Conservation (phyloP, 495 filamentous ascomycete species). For the Neurospora hispaniola region DNA sequence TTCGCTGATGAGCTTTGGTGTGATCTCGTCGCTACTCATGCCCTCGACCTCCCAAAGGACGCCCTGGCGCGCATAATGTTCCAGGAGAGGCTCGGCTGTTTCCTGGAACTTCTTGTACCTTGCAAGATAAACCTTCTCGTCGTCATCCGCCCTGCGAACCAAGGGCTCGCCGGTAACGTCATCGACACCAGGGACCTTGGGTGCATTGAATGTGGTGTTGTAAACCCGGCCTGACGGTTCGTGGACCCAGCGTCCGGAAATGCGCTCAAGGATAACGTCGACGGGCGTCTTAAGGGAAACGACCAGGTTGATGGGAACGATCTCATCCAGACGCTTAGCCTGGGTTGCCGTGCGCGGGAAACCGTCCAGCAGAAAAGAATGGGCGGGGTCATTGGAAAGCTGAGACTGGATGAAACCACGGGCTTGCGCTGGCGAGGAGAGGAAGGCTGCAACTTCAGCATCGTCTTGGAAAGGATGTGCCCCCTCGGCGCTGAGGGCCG, state of each 20-base stretch:
- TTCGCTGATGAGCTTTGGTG: slow-evolving; percentile 68
- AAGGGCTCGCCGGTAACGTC: slow-evolving; percentile 86
- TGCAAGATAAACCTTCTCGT: slow-evolving; percentile 70
- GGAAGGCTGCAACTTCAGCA: slow-evolving; percentile 26
- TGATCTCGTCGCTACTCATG: slow-evolving; percentile 87
- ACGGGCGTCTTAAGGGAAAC: slow-evolving; percentile 56
- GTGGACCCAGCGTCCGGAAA: slow-evolving; percentile 87
- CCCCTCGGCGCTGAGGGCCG: slow-evolving; percentile 15
- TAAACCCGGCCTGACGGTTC: slow-evolving; percentile 85
- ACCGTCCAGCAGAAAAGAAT: slow-evolving; percentile 91
- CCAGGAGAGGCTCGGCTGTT: slow-evolving; percentile 70
- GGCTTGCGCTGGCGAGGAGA: slow-evolving; percentile 29
- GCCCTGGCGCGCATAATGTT: slow-evolving; percentile 81
- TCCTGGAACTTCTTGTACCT: slow-evolving; percentile 77
- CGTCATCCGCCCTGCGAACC: slow-evolving; percentile 75
- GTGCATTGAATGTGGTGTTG: slow-evolving; percentile 85
- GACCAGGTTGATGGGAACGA: slow-evolving; percentile 87
- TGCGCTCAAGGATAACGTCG: slow-evolving; percentile 77
- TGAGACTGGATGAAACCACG: slow-evolving; percentile 22
- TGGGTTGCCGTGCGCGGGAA: slow-evolving; percentile 85
- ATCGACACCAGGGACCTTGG: slow-evolving; percentile 69
- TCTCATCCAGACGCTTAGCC: slow-evolving; percentile 60
- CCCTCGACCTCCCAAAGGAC: slow-evolving; percentile 82
- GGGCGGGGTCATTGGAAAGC: slow-evolving; percentile 56
- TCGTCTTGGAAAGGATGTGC: slow-evolving; percentile 17